Evolutionary conservation across 2,329 filamentous ascomycete species (phyloP).

Genomic region (Thyridium curvatum): DNA sequence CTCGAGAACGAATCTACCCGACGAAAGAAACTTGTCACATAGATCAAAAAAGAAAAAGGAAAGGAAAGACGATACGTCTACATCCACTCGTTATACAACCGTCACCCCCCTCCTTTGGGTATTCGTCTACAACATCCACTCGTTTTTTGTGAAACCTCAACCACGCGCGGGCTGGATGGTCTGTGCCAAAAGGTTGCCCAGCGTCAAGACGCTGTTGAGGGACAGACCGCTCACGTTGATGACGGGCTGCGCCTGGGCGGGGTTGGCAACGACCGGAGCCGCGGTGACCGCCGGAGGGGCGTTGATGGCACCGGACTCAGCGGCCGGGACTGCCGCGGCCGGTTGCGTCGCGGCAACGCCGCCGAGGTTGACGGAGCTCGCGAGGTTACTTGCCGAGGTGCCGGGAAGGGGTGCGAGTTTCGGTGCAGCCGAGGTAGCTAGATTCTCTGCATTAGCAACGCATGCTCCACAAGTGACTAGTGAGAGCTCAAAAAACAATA

Average conservation of each 20-base stretch:
- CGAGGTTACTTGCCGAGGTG: slow-evolving; percentile 9
- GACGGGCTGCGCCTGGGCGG: slow-evolving; percentile 12
- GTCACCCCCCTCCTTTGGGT: too few species aligned
- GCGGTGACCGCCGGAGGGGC: slow-evolving; percentile 11
- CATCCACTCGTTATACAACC: slow-evolving; percentile 1
- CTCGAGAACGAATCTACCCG: neutral
- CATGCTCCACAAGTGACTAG: too few species aligned
- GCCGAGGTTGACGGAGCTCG: slow-evolving; percentile 20
- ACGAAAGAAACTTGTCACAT: neutral
- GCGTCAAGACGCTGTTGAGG: slow-evolving; percentile 34
- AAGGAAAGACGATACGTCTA: slow-evolving; percentile 5
- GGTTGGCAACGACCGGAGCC: slow-evolving; percentile 15
- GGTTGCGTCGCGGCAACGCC: slow-evolving; percentile 12
- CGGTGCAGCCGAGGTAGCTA: slow-evolving; percentile 3
- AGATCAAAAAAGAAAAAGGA: slow-evolving; percentile 5
- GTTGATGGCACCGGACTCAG: neutral
- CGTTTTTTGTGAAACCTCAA: neutral
- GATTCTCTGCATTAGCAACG: too few species aligned
- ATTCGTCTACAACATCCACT: neutral
- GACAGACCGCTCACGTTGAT: slow-evolving; percentile 33
- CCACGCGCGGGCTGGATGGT: slow-evolving; percentile 9
- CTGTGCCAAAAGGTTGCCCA: slow-evolving; percentile 32
- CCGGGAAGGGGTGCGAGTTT: slow-evolving; percentile 9
- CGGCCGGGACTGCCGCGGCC: slow-evolving; percentile 12
- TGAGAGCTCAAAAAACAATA: too few species aligned